Evolutionary conservation across 352 stramenopile genomes (phyloP), one percentile per base, ranked within the genome.

Genomic region (Aphanomyces stellatus): DNA sequence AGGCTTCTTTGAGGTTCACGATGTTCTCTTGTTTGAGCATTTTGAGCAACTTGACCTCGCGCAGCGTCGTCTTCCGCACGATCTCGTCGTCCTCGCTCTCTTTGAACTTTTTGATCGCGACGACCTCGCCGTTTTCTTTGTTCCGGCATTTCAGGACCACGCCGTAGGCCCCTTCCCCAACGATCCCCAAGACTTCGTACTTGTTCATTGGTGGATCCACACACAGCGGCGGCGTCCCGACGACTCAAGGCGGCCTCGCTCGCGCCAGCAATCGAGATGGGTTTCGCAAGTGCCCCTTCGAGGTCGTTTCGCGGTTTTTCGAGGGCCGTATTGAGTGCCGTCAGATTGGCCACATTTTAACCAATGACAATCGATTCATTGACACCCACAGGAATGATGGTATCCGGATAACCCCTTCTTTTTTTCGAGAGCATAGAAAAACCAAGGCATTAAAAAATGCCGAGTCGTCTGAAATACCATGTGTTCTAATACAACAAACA

Each of bases 131-230:
- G 17, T 61, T 88, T 19, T 90, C 80, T 65, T 96, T 96, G 76
- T 97, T 96, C 37, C 85, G 83, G 65, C 88, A 97, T 71, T 95
- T 91, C 43, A 97, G 83, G 42, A 97, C 90, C 19, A 97, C 88
- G n/a, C 92, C 92, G 73, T 98, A 98, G 2, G 92, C 89, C 19
- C 92, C 92, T 72, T 98, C 91, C 48, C 90, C 91, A n/a, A 98
- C 90, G 40, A 97, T 87, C 3, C 88, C 87, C 4, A 97, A 82
- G 61, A 97, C 90, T 79, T 98, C 90, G 73, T 97, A 98, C 73
- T 97, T 97, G 77, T 97, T 97, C 91, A 97, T 97, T 30, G 25
- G 30, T 34, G 25, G 5, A 22, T 22, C n/a, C 25, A 22, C 42
- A 51, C 42, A 25, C 6, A 22, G 25, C n/a, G 8, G 37, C 8